Base-by-base conservation (phyloP, 148 eudicot species). In the Heliosperma pusillum region DNA sequence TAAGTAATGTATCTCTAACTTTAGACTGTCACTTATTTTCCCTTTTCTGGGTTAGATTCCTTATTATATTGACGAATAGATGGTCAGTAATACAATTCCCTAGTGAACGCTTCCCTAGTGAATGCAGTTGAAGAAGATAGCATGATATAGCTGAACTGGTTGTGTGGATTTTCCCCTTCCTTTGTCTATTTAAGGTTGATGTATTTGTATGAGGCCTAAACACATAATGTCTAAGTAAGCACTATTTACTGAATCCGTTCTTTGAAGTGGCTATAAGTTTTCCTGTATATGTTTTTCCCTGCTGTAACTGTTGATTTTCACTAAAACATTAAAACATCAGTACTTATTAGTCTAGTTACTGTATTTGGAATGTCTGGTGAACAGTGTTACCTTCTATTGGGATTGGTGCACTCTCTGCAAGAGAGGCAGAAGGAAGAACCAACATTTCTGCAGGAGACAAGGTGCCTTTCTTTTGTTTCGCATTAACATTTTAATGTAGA, bases 401-500 rank as follows among this genome's bases (percentile, higher is more conserved):
- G 27, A 83, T 90, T 75, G 97, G 93, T 80, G 95, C 98, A 77
- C 97, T 95, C 82, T 92, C 98, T 79, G 89, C 91, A 76, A 85
- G 98, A 85, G 98, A 92, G 78, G 91, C 93, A 73, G 98, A 95
- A 86, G 98, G 97, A 74, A 85, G 95, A 79, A 80, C 88, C 56
- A 89, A 87, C 74, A 76, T 82, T 15, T 83, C 93, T 68, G 82
- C 89, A 55, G 95, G 87, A 44, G 98, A 93, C 68, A 93, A 91
- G 95, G 98, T 93, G 82, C 44, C 5, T 66, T 59, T 20, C 42
- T 0, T 21, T 58, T 13, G 52, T 70, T 68, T 22, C 20, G 47
- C 7, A 13, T n/a, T 6, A 65, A 64, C 53, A 11, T 69, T 53
- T 29, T 12, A 73, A 63, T 63, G 25, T n/a, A 47, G 20, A 69